Percentiles rank a stretch among this genome's conserved stretches.
phyloP scores from a whole-genome alignment of 1,139 yeast genomes.

The Blastobotrys proliferans region DNA sequence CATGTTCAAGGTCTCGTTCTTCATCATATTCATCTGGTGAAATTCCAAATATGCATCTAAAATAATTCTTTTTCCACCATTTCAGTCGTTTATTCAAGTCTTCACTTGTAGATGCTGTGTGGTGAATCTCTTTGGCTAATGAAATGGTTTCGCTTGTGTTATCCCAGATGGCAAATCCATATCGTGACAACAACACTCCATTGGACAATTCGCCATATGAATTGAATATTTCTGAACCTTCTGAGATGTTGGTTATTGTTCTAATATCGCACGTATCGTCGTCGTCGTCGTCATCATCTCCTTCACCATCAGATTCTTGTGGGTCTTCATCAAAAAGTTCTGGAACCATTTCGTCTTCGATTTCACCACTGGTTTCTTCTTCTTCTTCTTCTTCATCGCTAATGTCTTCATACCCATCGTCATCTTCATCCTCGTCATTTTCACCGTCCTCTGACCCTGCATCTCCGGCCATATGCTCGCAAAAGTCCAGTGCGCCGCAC shows the following conservation, averaged over 20 bases:
- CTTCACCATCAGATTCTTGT: conserved; percentile 27
- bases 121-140: conserved; percentile 50
- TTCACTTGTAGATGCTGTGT: conserved; percentile 37
- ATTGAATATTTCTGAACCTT: conserved; percentile 63
- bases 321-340: conserved; percentile 22
- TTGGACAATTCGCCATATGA: conserved; percentile 74
- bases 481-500: conserved; percentile 59
- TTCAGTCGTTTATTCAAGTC: conserved; percentile 44
- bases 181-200: conserved; percentile 61
- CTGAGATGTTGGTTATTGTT: conserved; percentile 41
- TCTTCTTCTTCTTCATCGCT: neutral
- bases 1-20: conserved; percentile 22
- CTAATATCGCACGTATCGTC: conserved; percentile 38
- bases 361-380: conserved; percentile 7
- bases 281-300: conserved; percentile 35
- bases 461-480: conserved; percentile 31
- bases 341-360: conserved; percentile 5
- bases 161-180: conserved; percentile 62
- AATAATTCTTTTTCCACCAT: conserved; percentile 64
- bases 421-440: conserved; percentile 30
- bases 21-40: conserved; percentile 38
- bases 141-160: conserved; percentile 57
- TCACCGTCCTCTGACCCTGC: conserved; percentile 23
- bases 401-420: conserved; percentile 22
- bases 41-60: conserved; percentile 34